These are phyloP conservation scores for Coniochaeta sp. DNA, from an alignment of 2,329 filamentous ascomycete species.

Conservation along the genomic window DNA sequence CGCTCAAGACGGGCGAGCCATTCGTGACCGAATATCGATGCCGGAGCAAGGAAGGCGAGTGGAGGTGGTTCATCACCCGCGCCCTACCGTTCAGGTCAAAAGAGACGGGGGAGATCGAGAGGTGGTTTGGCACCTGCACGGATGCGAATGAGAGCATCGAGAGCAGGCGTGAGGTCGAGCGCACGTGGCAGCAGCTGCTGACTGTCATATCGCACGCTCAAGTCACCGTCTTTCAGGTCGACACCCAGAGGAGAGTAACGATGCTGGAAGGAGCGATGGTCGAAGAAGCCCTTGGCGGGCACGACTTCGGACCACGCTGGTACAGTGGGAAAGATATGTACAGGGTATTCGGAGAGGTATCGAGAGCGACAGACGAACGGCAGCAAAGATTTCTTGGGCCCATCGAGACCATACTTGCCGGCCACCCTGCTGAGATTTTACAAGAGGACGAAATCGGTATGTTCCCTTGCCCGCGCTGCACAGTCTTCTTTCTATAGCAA, in stretches of 20 bases:
- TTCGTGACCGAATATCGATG: slow-evolving; percentile 68
- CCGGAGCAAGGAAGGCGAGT: slow-evolving; percentile 57
- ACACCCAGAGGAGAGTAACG: slow-evolving; percentile 52
- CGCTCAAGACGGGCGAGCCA: slow-evolving; percentile 57
- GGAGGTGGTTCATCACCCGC: slow-evolving; percentile 71
- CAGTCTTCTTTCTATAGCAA: too few species aligned
- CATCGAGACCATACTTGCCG: slow-evolving; percentile 58
- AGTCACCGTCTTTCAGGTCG: slow-evolving; percentile 68
- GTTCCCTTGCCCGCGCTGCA: slow-evolving; percentile 6
- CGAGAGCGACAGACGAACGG: slow-evolving; percentile 33
- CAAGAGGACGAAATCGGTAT: slow-evolving; percentile 53
- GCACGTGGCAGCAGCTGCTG: slow-evolving; percentile 61
- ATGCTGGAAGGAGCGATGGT: slow-evolving; percentile 63
- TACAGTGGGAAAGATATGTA: slow-evolving; percentile 56
- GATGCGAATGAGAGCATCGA: slow-evolving; percentile 71
- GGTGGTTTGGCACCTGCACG: slow-evolving; percentile 77
- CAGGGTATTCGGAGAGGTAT: slow-evolving; percentile 50
- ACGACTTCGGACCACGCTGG: slow-evolving; percentile 33
- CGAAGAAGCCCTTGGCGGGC: slow-evolving; percentile 35
- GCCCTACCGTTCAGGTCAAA: slow-evolving; percentile 61
- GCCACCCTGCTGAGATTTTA: slow-evolving; percentile 50
- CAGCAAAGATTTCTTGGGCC: slow-evolving; percentile 44
- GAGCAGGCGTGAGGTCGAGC: slow-evolving; percentile 56
- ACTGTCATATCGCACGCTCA: slow-evolving; percentile 68
- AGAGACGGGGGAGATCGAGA: slow-evolving; percentile 60